Evolutionary conservation across 352 stramenopile genomes (phyloP), one percentile per base, ranked within the genome.

Genomic region (Pythium utonaiense): DNA sequence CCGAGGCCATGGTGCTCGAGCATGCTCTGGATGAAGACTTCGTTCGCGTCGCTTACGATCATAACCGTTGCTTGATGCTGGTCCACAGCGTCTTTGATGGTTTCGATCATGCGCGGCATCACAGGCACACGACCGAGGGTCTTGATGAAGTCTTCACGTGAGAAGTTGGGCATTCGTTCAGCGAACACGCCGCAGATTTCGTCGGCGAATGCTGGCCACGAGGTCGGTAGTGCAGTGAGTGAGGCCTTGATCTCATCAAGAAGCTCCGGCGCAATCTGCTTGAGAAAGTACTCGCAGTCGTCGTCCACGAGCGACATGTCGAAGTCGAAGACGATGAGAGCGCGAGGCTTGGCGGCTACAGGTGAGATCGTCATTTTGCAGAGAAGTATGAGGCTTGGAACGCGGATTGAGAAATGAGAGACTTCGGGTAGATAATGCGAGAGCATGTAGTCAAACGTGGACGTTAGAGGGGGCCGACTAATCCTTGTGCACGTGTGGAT

Each of bases 261-360:
- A 14, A 78, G 38, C 25, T 68, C 56, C 8, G 71, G 62, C n/a
- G n/a, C n/a, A n/a, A n/a, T n/a, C n/a, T n/a, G 41, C 77, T 65
- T 69, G 5, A 81, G 38, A 33, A 78, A 70, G 19, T 67, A 52
- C 36, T 74, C 66, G 51, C 74, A 76, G 69, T 90, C 77, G 27
- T 65, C 60, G 41, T 87, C 64, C 17, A 80, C 71, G 34, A 86
- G 61, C 45, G 65, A 73, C 21, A 64, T 44, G 60, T 89, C 74
- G 28, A 77, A 85, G 60, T 76, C 74, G 48, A 86, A 80, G 25
- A 89, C 62, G 21, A 86, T 68, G 28, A 87, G 57, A 21, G 69
- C 63, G 9, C 57, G 36, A 24, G 48, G 55, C 31, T 21, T 53
- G 30, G 30, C 12, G 49, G n/a, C 8, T 28, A 16, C 31, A 12